phyloP scores from a whole-genome alignment of 768 basidiomycete species.

The Rhizopogon vinicolor region DNA sequence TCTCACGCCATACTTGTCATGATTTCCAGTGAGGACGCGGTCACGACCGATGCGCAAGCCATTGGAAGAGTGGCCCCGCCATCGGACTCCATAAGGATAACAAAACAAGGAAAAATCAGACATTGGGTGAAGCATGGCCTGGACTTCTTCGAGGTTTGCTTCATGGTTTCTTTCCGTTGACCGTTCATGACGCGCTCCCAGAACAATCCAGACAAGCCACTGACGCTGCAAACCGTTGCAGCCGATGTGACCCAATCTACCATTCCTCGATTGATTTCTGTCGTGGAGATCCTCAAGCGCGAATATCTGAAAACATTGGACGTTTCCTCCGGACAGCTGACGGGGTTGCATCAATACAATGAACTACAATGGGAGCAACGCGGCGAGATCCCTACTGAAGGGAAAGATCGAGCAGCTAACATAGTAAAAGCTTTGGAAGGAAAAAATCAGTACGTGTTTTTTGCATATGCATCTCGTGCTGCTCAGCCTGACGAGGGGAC shows the following conservation, averaged over 20 bases:
- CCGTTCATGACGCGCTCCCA: conserved; percentile 16
- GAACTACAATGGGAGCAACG: conserved; percentile 47
- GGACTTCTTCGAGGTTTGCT: conserved; percentile 46
- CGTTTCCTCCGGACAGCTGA: conserved; percentile 33
- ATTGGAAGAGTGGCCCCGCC: neutral
- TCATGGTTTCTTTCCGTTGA: neutral
- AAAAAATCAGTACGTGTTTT: conserved; percentile 49
- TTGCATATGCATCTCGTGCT: neutral
- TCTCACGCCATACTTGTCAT: neutral
- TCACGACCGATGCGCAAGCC: neutral
- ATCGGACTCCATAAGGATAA: conserved; percentile 45
- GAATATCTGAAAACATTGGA: conserved; percentile 61
- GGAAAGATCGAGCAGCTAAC: conserved; percentile 25
- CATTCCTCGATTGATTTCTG: conserved; percentile 63
- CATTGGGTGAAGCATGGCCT: conserved; percentile 50
- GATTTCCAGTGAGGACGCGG: neutral
- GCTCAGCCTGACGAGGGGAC: neutral
- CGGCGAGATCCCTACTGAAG: conserved; percentile 21
- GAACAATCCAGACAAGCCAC: conserved; percentile 43
- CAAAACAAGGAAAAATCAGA: conserved; percentile 50
- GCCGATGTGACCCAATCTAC: conserved; percentile 31
- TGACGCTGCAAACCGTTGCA: conserved; percentile 61
- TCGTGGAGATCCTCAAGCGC: conserved; percentile 82
- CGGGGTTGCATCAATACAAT: conserved; percentile 76
- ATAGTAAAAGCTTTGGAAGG: conserved; percentile 45